These are phyloP conservation scores for Rhododendron vialii DNA, from an alignment of 148 eudicot species.

Conservation along the genomic window DNA sequence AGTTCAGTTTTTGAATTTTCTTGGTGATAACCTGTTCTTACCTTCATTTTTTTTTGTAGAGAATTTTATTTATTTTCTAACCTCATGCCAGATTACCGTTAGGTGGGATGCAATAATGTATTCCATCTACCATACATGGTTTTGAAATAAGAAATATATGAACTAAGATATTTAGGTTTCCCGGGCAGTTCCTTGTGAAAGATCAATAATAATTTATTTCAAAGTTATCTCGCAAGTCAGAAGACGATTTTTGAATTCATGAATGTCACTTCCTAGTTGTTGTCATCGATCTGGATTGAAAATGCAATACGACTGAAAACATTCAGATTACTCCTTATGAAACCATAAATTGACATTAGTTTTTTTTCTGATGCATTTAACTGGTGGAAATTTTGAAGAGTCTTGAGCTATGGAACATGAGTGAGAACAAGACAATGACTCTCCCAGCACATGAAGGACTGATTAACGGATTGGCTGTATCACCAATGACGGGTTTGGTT, in stretches of 20 bases:
- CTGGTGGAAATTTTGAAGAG: constrained; percentile 32
- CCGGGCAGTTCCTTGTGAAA: background rate
- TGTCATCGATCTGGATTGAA: background rate
- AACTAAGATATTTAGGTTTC: background rate
- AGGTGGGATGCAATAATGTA: background rate
- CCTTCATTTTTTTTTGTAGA: background rate
- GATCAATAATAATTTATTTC: background rate
- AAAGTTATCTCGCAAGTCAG: background rate
- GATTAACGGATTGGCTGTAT: constrained; percentile 62
- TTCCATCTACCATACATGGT: background rate
- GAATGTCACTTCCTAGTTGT: background rate
- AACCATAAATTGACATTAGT: background rate
- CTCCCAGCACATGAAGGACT: constrained; percentile 70
- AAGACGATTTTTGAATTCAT: background rate
- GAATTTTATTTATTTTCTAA: background rate
- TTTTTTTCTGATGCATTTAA: constrained; percentile 1
- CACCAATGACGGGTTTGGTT: constrained; percentile 57
- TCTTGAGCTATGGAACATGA: constrained; percentile 93
- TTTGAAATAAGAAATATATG: background rate
- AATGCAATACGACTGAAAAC: background rate
- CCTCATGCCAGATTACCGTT: background rate
- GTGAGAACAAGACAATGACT: constrained; percentile 76
- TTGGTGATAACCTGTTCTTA: background rate
- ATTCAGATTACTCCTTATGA: background rate
- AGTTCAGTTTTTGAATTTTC: background rate